These are phyloP conservation scores for Pythium scleroteichum DNA, from an alignment of 352 stramenopile genomes.

Conservation along the genomic window DNA sequence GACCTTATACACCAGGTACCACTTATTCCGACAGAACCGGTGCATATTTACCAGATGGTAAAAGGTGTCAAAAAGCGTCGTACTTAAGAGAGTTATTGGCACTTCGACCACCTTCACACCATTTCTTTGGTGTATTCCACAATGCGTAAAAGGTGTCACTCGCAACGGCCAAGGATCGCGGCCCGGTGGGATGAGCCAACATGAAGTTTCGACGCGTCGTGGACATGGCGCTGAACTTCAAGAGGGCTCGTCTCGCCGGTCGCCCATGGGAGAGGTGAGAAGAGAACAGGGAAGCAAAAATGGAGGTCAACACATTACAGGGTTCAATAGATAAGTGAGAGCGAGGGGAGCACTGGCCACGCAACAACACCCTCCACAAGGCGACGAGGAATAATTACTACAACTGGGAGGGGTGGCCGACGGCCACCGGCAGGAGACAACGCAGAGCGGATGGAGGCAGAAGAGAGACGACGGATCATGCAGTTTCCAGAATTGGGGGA, in stretches of 20 bases:
- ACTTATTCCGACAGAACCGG: too few relatives aligned
- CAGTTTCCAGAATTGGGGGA: constrained; percentile 14
- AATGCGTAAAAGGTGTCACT: background rate
- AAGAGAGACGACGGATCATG: constrained; percentile 13
- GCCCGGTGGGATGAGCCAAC: background rate
- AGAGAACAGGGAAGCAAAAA: constrained; percentile 1
- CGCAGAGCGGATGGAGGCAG: constrained; percentile 1
- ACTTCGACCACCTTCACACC: too few relatives aligned
- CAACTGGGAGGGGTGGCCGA: too few relatives aligned
- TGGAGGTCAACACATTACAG: constrained; percentile 8
- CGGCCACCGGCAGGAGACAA: background rate
- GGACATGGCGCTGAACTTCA: background rate
- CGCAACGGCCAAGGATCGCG: too few relatives aligned
- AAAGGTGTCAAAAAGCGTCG: too few relatives aligned
- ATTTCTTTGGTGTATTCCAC: too few relatives aligned
- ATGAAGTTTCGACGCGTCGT: background rate
- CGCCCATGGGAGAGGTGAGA: background rate
- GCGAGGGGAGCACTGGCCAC: constrained; percentile 2
- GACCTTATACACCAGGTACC: too few relatives aligned
- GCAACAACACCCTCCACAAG: constrained; percentile 12
- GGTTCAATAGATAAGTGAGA: constrained; percentile 26
- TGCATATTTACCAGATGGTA: too few relatives aligned
- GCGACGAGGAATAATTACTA: constrained; percentile 8
- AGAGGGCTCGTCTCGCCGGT: background rate
- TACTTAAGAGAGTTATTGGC: too few relatives aligned